Percentiles rank a stretch among this genome's conserved stretches.
Evolutionary conservation across 2,329 filamentous ascomycete species (phyloP).

Genomic region (Diaporthe sp.): DNA sequence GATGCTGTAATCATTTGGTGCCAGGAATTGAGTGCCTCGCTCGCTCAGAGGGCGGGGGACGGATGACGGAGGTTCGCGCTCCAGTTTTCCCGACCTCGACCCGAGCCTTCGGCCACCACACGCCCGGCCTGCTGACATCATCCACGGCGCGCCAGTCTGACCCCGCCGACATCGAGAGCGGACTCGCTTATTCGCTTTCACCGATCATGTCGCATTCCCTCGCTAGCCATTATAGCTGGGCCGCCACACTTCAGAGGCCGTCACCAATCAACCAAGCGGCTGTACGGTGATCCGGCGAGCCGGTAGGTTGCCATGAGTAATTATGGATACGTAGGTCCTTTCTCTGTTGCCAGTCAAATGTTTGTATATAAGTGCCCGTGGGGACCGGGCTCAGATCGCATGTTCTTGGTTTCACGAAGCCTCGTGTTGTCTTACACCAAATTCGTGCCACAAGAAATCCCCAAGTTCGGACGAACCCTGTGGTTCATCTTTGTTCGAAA

Average conservation of each 20-base stretch:
- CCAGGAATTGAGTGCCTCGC: not conserved
- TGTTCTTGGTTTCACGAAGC: not conserved
- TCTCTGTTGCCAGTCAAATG: not conserved
- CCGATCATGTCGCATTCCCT: not conserved
- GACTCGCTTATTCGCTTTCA: not conserved
- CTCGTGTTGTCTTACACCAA: not conserved
- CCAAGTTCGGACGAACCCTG: not conserved
- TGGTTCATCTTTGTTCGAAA: conserved; percentile 10
- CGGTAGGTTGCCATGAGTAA: not conserved
- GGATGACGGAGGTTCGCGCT: conserved; percentile 23
- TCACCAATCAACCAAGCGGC: not conserved
- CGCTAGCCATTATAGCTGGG: not conserved
- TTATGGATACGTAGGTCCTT: not conserved
- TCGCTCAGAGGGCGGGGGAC: not conserved
- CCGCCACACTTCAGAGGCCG: not conserved
- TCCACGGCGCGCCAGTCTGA: conserved; percentile 7
- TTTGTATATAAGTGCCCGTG: not conserved
- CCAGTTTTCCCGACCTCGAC: conserved; percentile 29
- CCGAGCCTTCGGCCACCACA: conserved; percentile 4
- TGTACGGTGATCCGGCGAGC: not conserved
- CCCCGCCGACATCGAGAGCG: not conserved
- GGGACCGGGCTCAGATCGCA: not conserved
- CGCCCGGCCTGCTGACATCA: not conserved
- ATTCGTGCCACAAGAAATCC: not conserved
- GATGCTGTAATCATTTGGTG: not conserved